Evolutionary conservation across 192 early-diverging fungal genomes (phyloP).

Genomic region (Entomortierella beljakovae): DNA sequence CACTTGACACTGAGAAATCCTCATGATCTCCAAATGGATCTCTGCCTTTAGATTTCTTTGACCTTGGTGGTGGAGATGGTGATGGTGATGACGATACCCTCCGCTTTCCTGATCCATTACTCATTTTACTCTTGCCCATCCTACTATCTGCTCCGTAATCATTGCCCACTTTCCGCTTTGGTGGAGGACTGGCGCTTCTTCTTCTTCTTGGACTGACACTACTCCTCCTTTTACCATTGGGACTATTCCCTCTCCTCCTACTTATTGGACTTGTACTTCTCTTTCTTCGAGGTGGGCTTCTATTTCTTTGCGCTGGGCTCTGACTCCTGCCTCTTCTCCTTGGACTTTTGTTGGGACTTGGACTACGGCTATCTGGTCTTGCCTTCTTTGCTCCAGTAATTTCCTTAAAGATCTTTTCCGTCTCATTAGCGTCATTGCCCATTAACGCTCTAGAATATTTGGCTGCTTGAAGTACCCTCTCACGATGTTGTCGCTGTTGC

Average conservation of each 20-base stretch:
- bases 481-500: slow-evolving; percentile 21
- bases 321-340: slow-evolving; percentile 25
- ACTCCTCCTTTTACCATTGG: slow-evolving; percentile 16
- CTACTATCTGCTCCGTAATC: slow-evolving; percentile 18
- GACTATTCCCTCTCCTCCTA: slow-evolving; percentile 23
- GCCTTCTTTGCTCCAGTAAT: not conserved
- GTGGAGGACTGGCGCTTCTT: slow-evolving; percentile 28
- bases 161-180: slow-evolving; percentile 29
- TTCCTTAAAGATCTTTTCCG: slow-evolving; percentile 38
- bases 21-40: slow-evolving; percentile 41
- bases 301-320: slow-evolving; percentile 17
- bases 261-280: slow-evolving; percentile 19
- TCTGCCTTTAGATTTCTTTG: slow-evolving; percentile 6
- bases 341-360: slow-evolving; percentile 37
- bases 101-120: slow-evolving; percentile 12
- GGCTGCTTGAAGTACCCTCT: slow-evolving; percentile 39
- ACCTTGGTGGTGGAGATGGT: slow-evolving; percentile 19
- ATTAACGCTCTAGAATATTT: slow-evolving; percentile 34
- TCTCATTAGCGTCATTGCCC: slow-evolving; percentile 33
- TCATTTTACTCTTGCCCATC: slow-evolving; percentile 4
- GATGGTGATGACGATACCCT: slow-evolving; percentile 25
- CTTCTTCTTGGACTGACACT: slow-evolving; percentile 24
- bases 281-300: slow-evolving; percentile 21
- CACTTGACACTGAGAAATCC: slow-evolving; percentile 29
- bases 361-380: slow-evolving; percentile 3